These are phyloP conservation scores for Fusarium sp. DNA, from an alignment of 2,329 filamentous ascomycete genomes.

Conservation along the genomic window DNA sequence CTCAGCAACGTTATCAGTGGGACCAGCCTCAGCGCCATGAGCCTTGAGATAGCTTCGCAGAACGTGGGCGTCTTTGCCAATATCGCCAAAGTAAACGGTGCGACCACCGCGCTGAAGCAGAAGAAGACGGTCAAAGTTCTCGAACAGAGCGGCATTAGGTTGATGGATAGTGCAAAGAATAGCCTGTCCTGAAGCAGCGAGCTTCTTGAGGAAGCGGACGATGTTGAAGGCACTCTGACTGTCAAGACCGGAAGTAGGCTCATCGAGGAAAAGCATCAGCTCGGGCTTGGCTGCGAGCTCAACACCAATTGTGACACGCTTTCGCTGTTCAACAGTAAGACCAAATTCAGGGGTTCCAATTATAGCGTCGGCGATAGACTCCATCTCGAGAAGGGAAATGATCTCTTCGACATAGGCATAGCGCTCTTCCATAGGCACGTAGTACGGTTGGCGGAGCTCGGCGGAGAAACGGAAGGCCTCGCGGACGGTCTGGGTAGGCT, in stretches of 20 bases:
- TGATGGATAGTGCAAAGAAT: conserved; percentile 94
- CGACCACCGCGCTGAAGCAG: conserved; percentile 82
- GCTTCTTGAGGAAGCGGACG: conserved; percentile 80
- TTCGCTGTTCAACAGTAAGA: conserved; percentile 73
- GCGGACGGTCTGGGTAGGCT: conserved; percentile 71
- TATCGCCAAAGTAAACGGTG: conserved; percentile 88
- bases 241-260: conserved; percentile 79
- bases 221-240: conserved; percentile 79
- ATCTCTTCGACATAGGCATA: conserved; percentile 72
- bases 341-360: conserved; percentile 75
- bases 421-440: conserved; percentile 66
- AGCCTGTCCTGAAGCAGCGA: conserved; percentile 83
- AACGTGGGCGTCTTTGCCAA: conserved; percentile 78
- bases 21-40: conserved; percentile 70
- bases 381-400: conserved; percentile 69
- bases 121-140: conserved; percentile 87
- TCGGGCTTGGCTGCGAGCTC: conserved; percentile 87
- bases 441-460: conserved; percentile 68
- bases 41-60: conserved; percentile 74
- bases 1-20: conserved; percentile 73
- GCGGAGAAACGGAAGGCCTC: conserved; percentile 74
- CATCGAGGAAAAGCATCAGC: conserved; percentile 81
- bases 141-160: conserved; percentile 86
- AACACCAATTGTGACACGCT: conserved; percentile 90
- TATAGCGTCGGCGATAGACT: conserved; percentile 68